phyloP scores from a whole-genome alignment of 345 rosid species.

The Gossypium mustelinum region DNA sequence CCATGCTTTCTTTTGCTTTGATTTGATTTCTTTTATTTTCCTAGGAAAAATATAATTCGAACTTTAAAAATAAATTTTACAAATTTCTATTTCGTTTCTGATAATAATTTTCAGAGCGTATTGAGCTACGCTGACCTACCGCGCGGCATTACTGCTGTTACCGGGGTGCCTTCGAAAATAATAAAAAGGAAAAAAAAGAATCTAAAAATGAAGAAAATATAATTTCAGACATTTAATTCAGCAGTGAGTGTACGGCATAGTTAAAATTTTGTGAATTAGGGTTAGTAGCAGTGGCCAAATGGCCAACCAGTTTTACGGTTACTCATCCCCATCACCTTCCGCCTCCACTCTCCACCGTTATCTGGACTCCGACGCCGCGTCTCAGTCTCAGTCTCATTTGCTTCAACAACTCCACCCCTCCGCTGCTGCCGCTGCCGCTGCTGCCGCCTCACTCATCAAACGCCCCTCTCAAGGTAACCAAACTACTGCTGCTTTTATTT shows the following conservation, averaged over 20 bases:
- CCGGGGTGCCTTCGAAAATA: not conserved
- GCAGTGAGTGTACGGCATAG: not conserved
- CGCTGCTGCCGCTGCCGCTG: constrained; percentile 29
- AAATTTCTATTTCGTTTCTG: not conserved
- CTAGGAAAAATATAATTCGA: too few species aligned
- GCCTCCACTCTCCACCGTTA: constrained; percentile 17
- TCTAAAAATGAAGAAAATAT: not conserved
- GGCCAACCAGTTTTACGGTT: constrained; percentile 43
- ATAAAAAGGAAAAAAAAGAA: not conserved
- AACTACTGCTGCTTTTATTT: not conserved
- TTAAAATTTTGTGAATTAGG: constrained; percentile 22
- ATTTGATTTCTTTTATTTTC: too few species aligned
- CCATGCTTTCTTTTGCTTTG: too few species aligned
- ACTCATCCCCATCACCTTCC: constrained; percentile 29
- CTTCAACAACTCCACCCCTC: constrained; percentile 28
- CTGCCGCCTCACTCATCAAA: constrained; percentile 33
- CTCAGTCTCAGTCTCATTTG: constrained; percentile 30
- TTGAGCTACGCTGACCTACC: not conserved
- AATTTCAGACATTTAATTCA: not conserved
- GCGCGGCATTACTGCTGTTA: not conserved
- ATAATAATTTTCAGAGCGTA: not conserved
- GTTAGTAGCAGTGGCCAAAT: constrained; percentile 28
- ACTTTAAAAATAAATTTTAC: not conserved
- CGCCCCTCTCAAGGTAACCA: constrained; percentile 56
- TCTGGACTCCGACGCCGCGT: constrained; percentile 15